Evolutionary conservation across 768 basidiomycete genomes (phyloP), one percentile per base, ranked within the genome.

Genomic region (Hygrophoropsis aurantiaca): DNA sequence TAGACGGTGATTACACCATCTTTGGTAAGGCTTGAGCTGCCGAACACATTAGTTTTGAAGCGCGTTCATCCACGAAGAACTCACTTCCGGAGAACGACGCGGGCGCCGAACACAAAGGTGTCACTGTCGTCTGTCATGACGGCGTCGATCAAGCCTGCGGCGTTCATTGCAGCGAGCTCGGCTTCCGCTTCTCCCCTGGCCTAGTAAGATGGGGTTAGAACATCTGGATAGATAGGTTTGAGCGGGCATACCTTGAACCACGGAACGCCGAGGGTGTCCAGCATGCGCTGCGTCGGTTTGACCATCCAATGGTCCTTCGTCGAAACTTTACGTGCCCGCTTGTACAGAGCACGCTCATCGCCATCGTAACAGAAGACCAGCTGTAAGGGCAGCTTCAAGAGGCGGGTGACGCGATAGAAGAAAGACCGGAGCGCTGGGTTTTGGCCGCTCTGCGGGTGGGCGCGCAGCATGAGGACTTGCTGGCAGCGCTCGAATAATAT

Each of bases 91-190:
- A n/a, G n/a, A n/a, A n/a, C n/a, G n/a, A n/a, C n/a, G n/a, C n/a
- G 1, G 7, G 65, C 68, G 1, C 70, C 70, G 39, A 73, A 73
- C 2, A 73, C 40, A 9, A 73, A 47, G 2, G 65, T 61, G 49
- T 73, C 71, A 10, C 67, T 67, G 52, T 73, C 72, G 44, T 72
- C 68, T 2, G 71, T 68, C 20, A 71, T 53, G 9, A 72, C 64
- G 3, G 62, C 60, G 49, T 73, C 72, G 26, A 72, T 63, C 33
- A 56, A 52, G 24, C 66, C 64, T 49, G 55, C 52, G 1, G 52
- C 43, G 25, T 50, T 50, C 47, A 51, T 24, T 13, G 34, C 19
- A 13, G 50, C 48, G 3, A 51, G 34, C 24, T 51, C 50, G 3
- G 48, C 50, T 24, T 53, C 50, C n/a, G 42, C 50, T 42, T 53